Evolutionary conservation across 352 stramenopile genomes (phyloP).

Genomic region (Pythium phragmiticola): DNA sequence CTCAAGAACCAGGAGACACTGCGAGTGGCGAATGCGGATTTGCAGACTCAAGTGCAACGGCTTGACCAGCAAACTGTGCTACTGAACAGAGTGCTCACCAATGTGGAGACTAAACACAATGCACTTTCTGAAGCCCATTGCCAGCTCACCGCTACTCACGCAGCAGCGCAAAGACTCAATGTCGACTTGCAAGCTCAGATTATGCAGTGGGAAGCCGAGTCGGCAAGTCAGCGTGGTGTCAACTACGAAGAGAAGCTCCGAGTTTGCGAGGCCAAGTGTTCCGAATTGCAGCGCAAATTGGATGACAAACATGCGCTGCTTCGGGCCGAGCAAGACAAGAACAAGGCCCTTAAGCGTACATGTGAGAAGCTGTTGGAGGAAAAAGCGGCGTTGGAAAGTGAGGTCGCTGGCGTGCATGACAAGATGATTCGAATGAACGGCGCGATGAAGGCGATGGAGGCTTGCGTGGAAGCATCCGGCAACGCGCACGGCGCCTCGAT

Average conservation of each 20-base stretch:
- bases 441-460: constrained; percentile 46
- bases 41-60: constrained; percentile 29
- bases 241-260: constrained; percentile 47
- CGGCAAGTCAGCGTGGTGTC: constrained; percentile 12
- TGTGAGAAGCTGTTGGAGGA: constrained; percentile 31
- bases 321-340: constrained; percentile 19
- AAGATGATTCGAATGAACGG: constrained; percentile 48
- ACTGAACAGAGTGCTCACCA: constrained; percentile 38
- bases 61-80: constrained; percentile 37
- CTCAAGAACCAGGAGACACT: constrained; percentile 38
- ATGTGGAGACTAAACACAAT: constrained; percentile 39
- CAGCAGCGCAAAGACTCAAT: constrained; percentile 32
- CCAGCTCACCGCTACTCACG: constrained; percentile 33
- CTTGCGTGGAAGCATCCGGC: constrained; percentile 34
- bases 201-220: not conserved
- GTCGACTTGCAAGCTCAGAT: constrained; percentile 35
- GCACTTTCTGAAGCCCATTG: constrained; percentile 32
- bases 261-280: constrained; percentile 35
- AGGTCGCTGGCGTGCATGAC: constrained; percentile 40
- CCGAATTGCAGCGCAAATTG: constrained; percentile 26
- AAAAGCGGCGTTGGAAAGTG: constrained; percentile 36
- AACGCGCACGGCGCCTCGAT: not conserved
- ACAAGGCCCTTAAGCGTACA: constrained; percentile 7
- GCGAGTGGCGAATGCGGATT: constrained; percentile 31
- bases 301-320: constrained; percentile 16